phyloP scores from a whole-genome alignment of 495 filamentous ascomycete species.

The Penicillium tannophilum region DNA sequence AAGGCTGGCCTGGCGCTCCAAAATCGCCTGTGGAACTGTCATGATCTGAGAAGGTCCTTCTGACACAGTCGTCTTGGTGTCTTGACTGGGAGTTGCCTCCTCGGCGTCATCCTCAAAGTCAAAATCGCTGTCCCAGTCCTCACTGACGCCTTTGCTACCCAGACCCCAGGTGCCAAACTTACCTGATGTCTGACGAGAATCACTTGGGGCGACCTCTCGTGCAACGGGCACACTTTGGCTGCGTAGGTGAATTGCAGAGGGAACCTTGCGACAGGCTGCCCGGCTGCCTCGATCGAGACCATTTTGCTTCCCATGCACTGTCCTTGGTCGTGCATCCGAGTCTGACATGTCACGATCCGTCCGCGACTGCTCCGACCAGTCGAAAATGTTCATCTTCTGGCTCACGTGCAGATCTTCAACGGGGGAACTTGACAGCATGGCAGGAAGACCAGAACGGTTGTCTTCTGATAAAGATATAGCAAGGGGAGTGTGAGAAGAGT shows the following conservation, averaged over 20 bases:
- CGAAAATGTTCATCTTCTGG: conserved; percentile 64
- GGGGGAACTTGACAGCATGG: conserved; percentile 8
- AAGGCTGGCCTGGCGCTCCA: conserved; percentile 81
- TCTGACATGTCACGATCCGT: conserved; percentile 53
- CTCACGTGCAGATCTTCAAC: conserved; percentile 20
- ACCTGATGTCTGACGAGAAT: conserved; percentile 61
- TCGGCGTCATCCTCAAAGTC: conserved; percentile 63
- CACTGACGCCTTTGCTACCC: conserved; percentile 77
- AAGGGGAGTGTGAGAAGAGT: conserved; percentile 7
- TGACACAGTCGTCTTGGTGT: conserved; percentile 26
- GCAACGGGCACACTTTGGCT: conserved; percentile 96
- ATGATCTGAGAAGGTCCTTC: conserved; percentile 48
- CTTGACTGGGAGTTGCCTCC: conserved; percentile 31
- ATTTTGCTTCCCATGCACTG: conserved; percentile 88
- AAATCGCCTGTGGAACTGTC: conserved; percentile 78
- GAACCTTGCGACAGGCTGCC: conserved; percentile 70
- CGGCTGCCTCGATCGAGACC: conserved; percentile 72
- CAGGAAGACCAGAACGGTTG: not conserved
- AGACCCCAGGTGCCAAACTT: conserved; percentile 91
- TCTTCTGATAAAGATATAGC: conserved; percentile 7
- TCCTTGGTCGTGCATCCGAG: conserved; percentile 72
- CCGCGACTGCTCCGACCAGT: conserved; percentile 77
- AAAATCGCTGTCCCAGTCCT: conserved; percentile 86
- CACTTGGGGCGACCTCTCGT: conserved; percentile 58
- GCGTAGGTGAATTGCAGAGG: conserved; percentile 77